phyloP scores from a whole-genome alignment of 345 rosid species.

The Hypericum androsaemum region DNA sequence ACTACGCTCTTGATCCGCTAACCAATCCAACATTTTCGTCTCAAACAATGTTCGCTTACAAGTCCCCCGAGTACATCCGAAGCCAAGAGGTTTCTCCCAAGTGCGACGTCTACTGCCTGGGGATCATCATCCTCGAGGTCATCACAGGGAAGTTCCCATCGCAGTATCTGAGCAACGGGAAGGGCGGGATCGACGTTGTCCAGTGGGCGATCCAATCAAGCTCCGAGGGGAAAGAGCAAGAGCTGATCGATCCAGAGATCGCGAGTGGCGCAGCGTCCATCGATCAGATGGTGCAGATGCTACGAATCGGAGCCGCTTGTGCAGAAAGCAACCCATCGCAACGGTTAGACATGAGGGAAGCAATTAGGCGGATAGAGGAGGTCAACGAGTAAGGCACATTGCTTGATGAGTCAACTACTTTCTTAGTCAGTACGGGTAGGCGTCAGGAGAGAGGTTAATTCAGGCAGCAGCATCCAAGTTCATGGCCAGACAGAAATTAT shows the following conservation, averaged over 20 bases:
- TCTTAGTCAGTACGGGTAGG: too few relatives aligned
- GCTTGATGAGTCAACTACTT: too few relatives aligned
- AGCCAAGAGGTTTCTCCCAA: constrained; percentile 11
- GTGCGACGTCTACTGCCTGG: constrained; percentile 20
- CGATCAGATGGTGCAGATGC: constrained; percentile 14
- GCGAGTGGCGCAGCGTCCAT: constrained; percentile 4
- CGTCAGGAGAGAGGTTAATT: too few relatives aligned
- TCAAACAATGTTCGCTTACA: constrained; percentile 20
- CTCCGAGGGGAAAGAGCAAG: constrained; percentile 13
- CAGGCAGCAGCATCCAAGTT: too few relatives aligned
- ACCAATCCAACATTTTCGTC: constrained; percentile 12
- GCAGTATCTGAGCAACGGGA: constrained; percentile 20
- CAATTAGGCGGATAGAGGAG: constrained; percentile 16
- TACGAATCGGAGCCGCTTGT: constrained; percentile 15
- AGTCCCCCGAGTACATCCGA: constrained; percentile 16
- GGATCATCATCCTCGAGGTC: constrained; percentile 20
- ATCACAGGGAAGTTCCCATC: constrained; percentile 25
- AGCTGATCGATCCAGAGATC: constrained; percentile 21
- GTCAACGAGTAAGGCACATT: neutral
- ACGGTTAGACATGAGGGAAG: constrained; percentile 20
- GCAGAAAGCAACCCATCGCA: constrained; percentile 5
- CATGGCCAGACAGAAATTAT: too few relatives aligned
- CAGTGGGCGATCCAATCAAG: constrained; percentile 15
- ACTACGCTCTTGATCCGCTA: constrained; percentile 20
- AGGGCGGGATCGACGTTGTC: constrained; percentile 24